phyloP scores from a whole-genome alignment of 768 basidiomycete genomes.

The Pleurotus platypus region DNA sequence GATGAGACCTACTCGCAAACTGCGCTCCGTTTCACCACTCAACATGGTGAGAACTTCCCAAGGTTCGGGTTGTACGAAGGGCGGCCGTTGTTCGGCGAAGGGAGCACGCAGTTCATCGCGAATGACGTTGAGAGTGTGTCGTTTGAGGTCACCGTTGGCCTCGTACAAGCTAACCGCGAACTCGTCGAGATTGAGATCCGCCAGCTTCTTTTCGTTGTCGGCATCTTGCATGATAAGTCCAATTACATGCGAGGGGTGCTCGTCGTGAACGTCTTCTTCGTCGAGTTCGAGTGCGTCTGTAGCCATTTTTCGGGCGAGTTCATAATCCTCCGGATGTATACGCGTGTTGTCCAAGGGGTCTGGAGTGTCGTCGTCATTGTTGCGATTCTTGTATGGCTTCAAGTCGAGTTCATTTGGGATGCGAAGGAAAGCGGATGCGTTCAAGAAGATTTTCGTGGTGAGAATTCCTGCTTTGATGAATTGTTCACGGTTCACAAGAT shows the following conservation, averaged over 20 bases:
- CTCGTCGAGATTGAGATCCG: constrained; percentile 91
- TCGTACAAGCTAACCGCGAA: constrained; percentile 91
- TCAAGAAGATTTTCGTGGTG: constrained; percentile 86
- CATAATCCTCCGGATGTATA: constrained; percentile 97
- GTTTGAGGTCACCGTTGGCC: constrained; percentile 80
- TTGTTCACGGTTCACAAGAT: constrained; percentile 81
- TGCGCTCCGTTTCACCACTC: constrained; percentile 83
- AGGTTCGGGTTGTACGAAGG: constrained; percentile 59
- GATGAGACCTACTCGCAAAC: constrained; percentile 75
- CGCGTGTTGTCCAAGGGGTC: constrained; percentile 95
- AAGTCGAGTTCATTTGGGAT: constrained; percentile 72
- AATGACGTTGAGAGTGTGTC: constrained; percentile 86
- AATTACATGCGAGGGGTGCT: constrained; percentile 89
- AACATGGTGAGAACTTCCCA: constrained; percentile 95
- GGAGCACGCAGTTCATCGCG: constrained; percentile 80
- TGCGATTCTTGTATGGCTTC: constrained; percentile 61
- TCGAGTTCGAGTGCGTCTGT: constrained; percentile 96
- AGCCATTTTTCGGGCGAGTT: constrained; percentile 97
- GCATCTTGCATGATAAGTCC: constrained; percentile 79
- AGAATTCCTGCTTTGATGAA: constrained; percentile 80
- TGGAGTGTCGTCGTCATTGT: constrained; percentile 64
- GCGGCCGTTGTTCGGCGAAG: constrained; percentile 68
- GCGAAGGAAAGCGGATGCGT: constrained; percentile 88
- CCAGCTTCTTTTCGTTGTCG: constrained; percentile 75
- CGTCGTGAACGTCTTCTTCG: constrained; percentile 91